These are phyloP conservation scores for Echeveria elegans DNA, from an alignment of 164 flowering plant genomes.

Conservation along the genomic window DNA sequence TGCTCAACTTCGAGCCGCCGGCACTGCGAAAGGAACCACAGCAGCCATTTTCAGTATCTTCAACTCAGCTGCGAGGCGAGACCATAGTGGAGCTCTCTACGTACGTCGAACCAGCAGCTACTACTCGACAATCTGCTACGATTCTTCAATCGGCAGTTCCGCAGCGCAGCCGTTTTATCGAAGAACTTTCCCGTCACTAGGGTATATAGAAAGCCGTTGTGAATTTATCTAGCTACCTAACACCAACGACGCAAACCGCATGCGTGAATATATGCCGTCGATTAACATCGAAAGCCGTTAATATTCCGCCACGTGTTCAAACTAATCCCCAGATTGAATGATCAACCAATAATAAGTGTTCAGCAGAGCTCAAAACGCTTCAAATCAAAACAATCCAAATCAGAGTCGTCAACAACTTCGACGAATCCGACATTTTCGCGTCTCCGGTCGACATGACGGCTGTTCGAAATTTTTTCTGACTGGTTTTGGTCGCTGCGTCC, in stretches of 20 bases:
- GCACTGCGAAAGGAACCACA: neutral
- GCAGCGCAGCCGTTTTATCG: no score
- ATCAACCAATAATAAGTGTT: neutral
- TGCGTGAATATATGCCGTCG: neutral
- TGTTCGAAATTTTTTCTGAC: constrained; percentile 14
- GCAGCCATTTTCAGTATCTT: neutral
- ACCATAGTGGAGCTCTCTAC: neutral
- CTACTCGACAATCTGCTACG: neutral
- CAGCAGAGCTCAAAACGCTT: neutral
- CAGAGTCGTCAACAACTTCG: neutral
- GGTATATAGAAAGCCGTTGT: no score
- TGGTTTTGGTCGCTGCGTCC: constrained; percentile 12
- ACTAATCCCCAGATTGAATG: neutral
- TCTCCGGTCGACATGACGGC: constrained; percentile 4
- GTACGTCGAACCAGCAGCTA: neutral
- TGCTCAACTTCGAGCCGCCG: neutral
- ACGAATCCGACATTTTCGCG: neutral
- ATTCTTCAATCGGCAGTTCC: neutral
- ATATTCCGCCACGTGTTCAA: neutral
- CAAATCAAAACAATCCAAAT: neutral
- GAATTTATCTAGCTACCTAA: neutral
- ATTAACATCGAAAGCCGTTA: neutral
- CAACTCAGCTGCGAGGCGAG: neutral
- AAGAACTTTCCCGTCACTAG: no score
- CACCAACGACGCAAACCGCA: neutral